These are phyloP conservation scores for Ceratorhiza oryzae-sativae DNA, from an alignment of 1,284 basidiomycete genomes.

Conservation along the genomic window DNA sequence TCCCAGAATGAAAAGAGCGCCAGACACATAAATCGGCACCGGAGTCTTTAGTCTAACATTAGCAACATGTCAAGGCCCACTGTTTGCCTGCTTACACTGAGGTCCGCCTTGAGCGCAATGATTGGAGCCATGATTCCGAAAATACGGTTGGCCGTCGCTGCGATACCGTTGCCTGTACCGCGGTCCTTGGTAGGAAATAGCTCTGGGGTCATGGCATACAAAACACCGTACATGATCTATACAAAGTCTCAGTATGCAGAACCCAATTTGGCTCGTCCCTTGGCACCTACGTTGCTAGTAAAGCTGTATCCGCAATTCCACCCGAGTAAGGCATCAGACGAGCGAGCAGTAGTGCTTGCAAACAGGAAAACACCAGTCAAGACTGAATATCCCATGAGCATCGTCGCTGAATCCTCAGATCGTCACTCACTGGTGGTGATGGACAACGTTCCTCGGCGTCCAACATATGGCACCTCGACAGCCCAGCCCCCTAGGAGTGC, in stretches of 20 bases:
- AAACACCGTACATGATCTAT: slow-evolving; percentile 74
- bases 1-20: slow-evolving; percentile 66
- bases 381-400: slow-evolving; percentile 48
- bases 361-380: slow-evolving; percentile 75
- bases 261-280: neutral
- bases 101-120: slow-evolving; percentile 67
- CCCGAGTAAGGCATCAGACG: slow-evolving; percentile 67
- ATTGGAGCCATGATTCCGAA: slow-evolving; percentile 72
- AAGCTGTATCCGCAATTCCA: slow-evolving; percentile 77
- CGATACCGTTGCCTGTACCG: slow-evolving; percentile 75
- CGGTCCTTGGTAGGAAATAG: slow-evolving; percentile 74
- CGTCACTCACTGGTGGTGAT: slow-evolving; percentile 59
- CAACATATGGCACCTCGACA: slow-evolving; percentile 66
- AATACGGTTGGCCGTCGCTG: slow-evolving; percentile 63
- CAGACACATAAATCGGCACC: slow-evolving; percentile 75
- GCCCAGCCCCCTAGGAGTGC: slow-evolving; percentile 65
- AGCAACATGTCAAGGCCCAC: no score
- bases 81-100: slow-evolving; percentile 53
- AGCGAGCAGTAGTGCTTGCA: slow-evolving; percentile 68
- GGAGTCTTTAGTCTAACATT: no score
- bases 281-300: slow-evolving; percentile 60
- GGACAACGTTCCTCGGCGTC: slow-evolving; percentile 68
- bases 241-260: neutral
- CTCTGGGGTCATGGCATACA: slow-evolving; percentile 64
- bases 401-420: neutral